These are phyloP conservation scores for Coemansia sp. DNA, from an alignment of 192 early-diverging fungal genomes.

Conservation along the genomic window DNA sequence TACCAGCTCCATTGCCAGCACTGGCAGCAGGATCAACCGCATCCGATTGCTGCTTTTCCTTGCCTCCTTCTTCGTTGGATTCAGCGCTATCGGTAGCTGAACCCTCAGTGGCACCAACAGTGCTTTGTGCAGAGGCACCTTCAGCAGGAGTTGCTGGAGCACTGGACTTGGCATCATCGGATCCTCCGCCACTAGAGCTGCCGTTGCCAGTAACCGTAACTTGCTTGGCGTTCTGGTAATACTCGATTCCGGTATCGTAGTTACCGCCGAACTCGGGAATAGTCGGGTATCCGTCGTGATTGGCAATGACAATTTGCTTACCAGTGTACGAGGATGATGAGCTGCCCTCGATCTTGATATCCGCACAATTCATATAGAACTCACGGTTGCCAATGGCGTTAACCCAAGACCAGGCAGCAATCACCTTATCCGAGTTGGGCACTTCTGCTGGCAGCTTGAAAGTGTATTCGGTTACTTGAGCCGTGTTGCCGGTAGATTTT, in stretches of 20 bases:
- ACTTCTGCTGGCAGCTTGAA: slow-evolving; percentile 57
- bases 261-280: slow-evolving; percentile 55
- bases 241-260: slow-evolving; percentile 34
- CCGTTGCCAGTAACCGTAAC: slow-evolving; percentile 35
- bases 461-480: slow-evolving; percentile 26
- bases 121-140: not conserved
- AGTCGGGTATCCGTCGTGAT: slow-evolving; percentile 42
- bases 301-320: slow-evolving; percentile 36
- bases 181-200: not conserved
- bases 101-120: not conserved
- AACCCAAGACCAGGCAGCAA: slow-evolving; percentile 64
- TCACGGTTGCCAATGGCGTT: slow-evolving; percentile 61
- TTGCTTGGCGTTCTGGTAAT: slow-evolving; percentile 27
- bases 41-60: no score
- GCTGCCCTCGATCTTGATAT: slow-evolving; percentile 27
- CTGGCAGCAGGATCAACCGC: no score
- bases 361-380: slow-evolving; percentile 44
- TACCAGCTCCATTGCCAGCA: not conserved
- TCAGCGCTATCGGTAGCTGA: not conserved
- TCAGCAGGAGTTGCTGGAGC: not conserved
- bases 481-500: slow-evolving; percentile 15
- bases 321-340: slow-evolving; percentile 34
- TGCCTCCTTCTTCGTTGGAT: no score
- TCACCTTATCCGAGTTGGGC: slow-evolving; percentile 54
- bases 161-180: not conserved